phyloP scores from a whole-genome alignment of 1,284 basidiomycete species.

The Sphagnurus paluster region DNA sequence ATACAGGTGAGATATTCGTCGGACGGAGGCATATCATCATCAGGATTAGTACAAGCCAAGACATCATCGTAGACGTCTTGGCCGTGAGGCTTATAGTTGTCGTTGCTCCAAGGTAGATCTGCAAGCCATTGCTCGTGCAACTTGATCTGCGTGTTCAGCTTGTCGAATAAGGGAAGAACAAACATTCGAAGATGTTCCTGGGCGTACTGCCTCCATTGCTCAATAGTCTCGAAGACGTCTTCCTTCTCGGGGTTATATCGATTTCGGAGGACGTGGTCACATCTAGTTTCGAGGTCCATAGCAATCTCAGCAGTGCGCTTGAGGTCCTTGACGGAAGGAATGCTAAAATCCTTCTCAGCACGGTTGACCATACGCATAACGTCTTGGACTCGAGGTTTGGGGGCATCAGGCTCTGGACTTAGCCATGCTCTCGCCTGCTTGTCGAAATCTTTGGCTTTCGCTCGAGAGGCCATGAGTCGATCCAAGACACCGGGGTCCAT shows the following conservation, averaged over 20 bases:
- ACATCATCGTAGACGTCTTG: conserved; percentile 69
- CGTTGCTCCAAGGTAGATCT: conserved; percentile 73
- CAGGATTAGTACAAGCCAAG: conserved; percentile 64
- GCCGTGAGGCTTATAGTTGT: conserved; percentile 61
- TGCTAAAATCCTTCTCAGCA: conserved; percentile 73
- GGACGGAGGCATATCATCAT: conserved; percentile 72
- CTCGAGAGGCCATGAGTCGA: conserved; percentile 56
- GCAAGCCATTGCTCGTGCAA: conserved; percentile 69
- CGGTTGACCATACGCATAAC: conserved; percentile 65
- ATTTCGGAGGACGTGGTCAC: conserved; percentile 69
- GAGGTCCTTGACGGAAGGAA: conserved; percentile 63
- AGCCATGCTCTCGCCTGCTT: conserved; percentile 74
- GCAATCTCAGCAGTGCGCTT: conserved; percentile 71
- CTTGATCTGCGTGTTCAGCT: conserved; percentile 63
- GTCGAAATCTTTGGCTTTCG: conserved; percentile 73
- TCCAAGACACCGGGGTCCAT: conserved; percentile 62
- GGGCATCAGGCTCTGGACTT: conserved; percentile 47
- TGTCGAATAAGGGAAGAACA: conserved; percentile 68
- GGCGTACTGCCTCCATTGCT: conserved; percentile 70
- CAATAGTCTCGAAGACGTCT: conserved; percentile 68
- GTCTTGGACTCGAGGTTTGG: conserved; percentile 64
- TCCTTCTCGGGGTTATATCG: conserved; percentile 57
- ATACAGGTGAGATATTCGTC: conserved; percentile 85
- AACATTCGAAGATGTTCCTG: conserved; percentile 71
- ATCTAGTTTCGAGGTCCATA: conserved; percentile 67